Evolutionary conservation across 805 yeast species (phyloP).

Genomic region (Barnettozyma siamensis): DNA sequence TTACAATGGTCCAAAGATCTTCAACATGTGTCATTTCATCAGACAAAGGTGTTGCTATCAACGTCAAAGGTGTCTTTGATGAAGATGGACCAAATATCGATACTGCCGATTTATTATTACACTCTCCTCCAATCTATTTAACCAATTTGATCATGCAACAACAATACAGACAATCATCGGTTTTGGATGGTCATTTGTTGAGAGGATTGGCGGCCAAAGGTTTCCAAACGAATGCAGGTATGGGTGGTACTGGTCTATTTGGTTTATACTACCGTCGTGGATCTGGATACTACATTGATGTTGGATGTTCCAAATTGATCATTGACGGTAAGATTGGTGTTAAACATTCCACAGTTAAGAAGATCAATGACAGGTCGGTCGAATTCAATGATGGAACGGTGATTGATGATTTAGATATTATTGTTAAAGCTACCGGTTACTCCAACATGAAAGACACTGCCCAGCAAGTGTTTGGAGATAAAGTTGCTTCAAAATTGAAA

Average conservation of each 20-base stretch:
- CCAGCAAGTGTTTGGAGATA: slow-evolving; percentile 31
- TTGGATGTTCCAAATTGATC: slow-evolving; percentile 37
- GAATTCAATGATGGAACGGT: slow-evolving; percentile 34
- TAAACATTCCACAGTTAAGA: slow-evolving; percentile 31
- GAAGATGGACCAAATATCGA: slow-evolving; percentile 33
- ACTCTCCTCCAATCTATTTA: slow-evolving; percentile 31
- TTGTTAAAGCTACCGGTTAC: slow-evolving; percentile 42
- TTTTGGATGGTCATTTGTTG: slow-evolving; percentile 29
- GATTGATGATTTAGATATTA: slow-evolving; percentile 31
- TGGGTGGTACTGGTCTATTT: slow-evolving; percentile 38
- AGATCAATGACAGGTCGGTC: slow-evolving; percentile 34
- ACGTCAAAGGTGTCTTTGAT: slow-evolving; percentile 30
- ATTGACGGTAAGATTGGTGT: slow-evolving; percentile 34
- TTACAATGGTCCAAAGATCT: slow-evolving; percentile 41
- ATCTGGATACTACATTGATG: slow-evolving; percentile 43
- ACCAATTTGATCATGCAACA: slow-evolving; percentile 34
- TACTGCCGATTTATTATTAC: slow-evolving; percentile 34
- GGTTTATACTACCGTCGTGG: slow-evolving; percentile 36
- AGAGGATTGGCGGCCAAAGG: slow-evolving; percentile 31
- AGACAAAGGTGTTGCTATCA: slow-evolving; percentile 28
- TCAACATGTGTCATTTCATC: slow-evolving; percentile 38
- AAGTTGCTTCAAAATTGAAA: slow-evolving; percentile 30
- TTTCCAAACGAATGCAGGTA: slow-evolving; percentile 37
- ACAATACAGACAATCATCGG: slow-evolving; percentile 29
- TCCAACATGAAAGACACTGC: slow-evolving; percentile 38